Percentiles rank a stretch among this genome's conserved stretches.
phyloP scores from a whole-genome alignment of 805 yeast species.

The Wickerhamiella kazuoi region DNA sequence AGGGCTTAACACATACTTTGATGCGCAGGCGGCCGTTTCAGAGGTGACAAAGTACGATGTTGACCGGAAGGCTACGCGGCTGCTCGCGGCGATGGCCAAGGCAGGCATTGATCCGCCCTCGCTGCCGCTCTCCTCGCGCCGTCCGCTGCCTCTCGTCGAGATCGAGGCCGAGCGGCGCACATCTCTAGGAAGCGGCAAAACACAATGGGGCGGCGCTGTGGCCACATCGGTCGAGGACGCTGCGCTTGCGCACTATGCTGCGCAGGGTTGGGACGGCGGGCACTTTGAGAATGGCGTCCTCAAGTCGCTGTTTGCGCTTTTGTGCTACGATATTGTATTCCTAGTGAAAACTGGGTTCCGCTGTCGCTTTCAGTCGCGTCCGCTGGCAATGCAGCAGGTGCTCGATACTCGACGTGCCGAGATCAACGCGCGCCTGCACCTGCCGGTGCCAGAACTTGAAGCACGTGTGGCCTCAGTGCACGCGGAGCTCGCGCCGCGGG shows the following conservation, averaged over 20 bases:
- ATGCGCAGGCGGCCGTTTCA: slow-evolving; percentile 11
- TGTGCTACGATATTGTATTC: slow-evolving; percentile 21
- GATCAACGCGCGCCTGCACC: slow-evolving; percentile 14
- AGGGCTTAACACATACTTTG: slow-evolving; percentile 16
- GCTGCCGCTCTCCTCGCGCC: slow-evolving; percentile 3
- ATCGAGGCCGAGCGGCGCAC: neutral
- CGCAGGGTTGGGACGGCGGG: slow-evolving; percentile 19
- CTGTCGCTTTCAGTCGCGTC: slow-evolving; percentile 20
- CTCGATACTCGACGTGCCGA: slow-evolving; percentile 12
- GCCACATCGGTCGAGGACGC: slow-evolving; percentile 19
- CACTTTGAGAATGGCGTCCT: slow-evolving; percentile 22
- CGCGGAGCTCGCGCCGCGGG: slow-evolving; percentile 7
- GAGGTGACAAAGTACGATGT: slow-evolving; percentile 14
- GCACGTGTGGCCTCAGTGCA: neutral
- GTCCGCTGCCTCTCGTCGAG: neutral
- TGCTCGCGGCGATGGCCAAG: slow-evolving; percentile 8
- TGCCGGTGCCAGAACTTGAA: slow-evolving; percentile 8
- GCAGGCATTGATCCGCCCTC: slow-evolving; percentile 3
- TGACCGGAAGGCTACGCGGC: slow-evolving; percentile 13
- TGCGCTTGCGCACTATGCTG: slow-evolving; percentile 18
- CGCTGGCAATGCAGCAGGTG: slow-evolving; percentile 16
- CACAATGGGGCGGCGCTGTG: slow-evolving; percentile 8
- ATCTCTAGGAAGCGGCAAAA: neutral
- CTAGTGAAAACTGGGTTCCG: slow-evolving; percentile 16
- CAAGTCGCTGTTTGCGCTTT: slow-evolving; percentile 15